Evolutionary conservation across 192 early-diverging fungal genomes (phyloP), one percentile per base, ranked within the genome.

Genomic region (Gaertneriomyces semiglobifer): DNA sequence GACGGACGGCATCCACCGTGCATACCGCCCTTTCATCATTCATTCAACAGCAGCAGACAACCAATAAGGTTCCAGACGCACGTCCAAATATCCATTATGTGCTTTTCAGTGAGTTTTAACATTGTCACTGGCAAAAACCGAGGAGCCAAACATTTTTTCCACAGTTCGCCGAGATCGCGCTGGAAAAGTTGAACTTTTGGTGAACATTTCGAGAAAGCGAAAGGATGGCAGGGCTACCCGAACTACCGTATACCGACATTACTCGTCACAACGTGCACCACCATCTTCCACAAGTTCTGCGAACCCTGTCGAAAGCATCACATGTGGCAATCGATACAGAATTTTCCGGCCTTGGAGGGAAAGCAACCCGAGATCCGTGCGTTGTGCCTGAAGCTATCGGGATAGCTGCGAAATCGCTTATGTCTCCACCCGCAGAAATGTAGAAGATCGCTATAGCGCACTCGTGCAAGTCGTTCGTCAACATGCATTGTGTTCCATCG

Each of bases 251-350:
- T 60, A 72, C 66, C 3, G 58, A 46, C 20, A 62, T 80, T 6
- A 80, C 66, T 11, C 68, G 80, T n/a, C 71, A 71, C 65, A 79
- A 78, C 63, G 69, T 83, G 47, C 71, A 68, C 14, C 55, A 62
- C 20, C 25, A 33, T 33, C 25, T 33, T 33, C 25, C 25, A 33
- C 25, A 33, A 33, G 25, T 33, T 0, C 25, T 33, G 25, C 25
- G 2, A 33, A 43, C 47, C 39, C 46, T 83, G 33, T 44, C 64
- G 54, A 16, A 59, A 4, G 88, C 92, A 9, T 72, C 78, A 47
- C 94, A 92, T 64, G 83, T 98, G 58, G 82, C 93, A 5, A 73
- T 98, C 42, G 95, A 98, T 71, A 89, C 90, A 4, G 95, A 98
- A 68, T 95, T 98, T 69, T 91, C 91, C 7, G 95, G 95, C 7